Evolutionary conservation across 495 filamentous ascomycete genomes (phyloP), one percentile per base, ranked within the genome.

Genomic region (Trichoderma orchidacearum): DNA sequence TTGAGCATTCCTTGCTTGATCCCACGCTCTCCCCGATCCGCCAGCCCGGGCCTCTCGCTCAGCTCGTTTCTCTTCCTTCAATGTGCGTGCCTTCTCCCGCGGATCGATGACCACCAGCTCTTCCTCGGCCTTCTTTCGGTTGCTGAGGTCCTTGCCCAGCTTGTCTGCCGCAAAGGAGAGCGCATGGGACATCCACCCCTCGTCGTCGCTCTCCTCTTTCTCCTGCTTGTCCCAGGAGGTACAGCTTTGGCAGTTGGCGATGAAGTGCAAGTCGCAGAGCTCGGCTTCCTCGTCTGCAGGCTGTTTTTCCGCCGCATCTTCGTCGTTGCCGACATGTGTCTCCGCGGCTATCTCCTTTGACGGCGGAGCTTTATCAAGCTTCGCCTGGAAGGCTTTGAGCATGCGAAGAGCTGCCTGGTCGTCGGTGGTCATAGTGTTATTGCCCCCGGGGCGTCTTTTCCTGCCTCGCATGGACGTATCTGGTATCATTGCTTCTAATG

Each of bases 61-160:
- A 6, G 75, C 74, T 58, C 66, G 77, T 69, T 73, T 79, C 66
- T 81, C 80, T 58, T 82, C 83, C 60, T 79, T 73, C 41, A 93
- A 72, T 36, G 87, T 85, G 68, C 79, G 82, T 54, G 86, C 84
- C 62, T 86, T 91, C 71, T 92, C 90, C 54, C 87, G 73, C 1
- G 94, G 94, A 72, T 98, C 94, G 70, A 97, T 95, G 1, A 97
- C 90, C 58, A 95, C 85, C 51, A 98, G 70, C 63, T 95, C 90
- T 61, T 93, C 87, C 58, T 87, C 85, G 50, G 90, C 89, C 64
- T 88, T 85, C 70, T 84, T 83, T 68, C 91, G 89, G 79, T 90
- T 96, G 32, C 81, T 87, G 55, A 96, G 68, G 68, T 96, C 90
- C 65, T 97, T 97, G 31, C 94, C 93, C 3, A 95, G 68, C 56